Percentiles rank a stretch among this genome's conserved stretches.
Evolutionary conservation across 768 basidiomycete genomes (phyloP).

Genomic region (Cystobasidium onofrii): DNA sequence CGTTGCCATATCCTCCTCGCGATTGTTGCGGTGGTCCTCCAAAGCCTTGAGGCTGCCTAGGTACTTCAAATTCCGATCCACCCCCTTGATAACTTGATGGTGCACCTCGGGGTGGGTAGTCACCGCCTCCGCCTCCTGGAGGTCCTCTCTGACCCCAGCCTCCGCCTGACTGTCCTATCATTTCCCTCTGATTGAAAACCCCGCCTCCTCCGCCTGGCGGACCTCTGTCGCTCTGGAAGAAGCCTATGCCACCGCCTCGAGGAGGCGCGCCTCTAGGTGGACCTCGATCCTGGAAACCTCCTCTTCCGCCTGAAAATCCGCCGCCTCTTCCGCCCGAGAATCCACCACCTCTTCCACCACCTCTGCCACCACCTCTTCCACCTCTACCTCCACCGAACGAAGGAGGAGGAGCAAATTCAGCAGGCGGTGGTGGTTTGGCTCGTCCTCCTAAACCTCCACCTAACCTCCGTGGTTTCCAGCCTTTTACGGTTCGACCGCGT

Average conservation of each 20-base stretch:
- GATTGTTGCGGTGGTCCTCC: background rate
- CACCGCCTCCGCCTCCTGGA: background rate
- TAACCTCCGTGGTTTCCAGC: constrained; percentile 92
- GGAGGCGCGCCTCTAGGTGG: background rate
- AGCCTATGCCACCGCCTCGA: background rate
- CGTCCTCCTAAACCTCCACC: constrained; percentile 99
- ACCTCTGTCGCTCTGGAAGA: background rate
- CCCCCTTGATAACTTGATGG: background rate
- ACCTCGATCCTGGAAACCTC: constrained; percentile 38
- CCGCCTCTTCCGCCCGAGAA: constrained; percentile 32
- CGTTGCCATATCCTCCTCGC: background rate
- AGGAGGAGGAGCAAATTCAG: constrained; percentile 19
- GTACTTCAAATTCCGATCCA: constrained; percentile 16
- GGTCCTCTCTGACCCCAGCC: constrained; percentile 26
- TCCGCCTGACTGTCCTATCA: constrained; percentile 26
- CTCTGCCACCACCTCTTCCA: constrained; percentile 41
- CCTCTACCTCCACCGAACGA: constrained; percentile 8
- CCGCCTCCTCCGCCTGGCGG: constrained; percentile 17
- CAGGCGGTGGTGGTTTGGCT: constrained; percentile 54
- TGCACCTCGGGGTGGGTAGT: constrained; percentile 9
- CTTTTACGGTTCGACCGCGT: constrained; percentile 91
- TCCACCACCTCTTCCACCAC: constrained; percentile 46
- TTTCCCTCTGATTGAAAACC: constrained; percentile 9
- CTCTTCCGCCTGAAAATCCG: constrained; percentile 32
- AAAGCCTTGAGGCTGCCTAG: background rate